Evolutionary conservation across 129 eudicot species (phyloP).

Genomic region (Tagetes erecta): DNA sequence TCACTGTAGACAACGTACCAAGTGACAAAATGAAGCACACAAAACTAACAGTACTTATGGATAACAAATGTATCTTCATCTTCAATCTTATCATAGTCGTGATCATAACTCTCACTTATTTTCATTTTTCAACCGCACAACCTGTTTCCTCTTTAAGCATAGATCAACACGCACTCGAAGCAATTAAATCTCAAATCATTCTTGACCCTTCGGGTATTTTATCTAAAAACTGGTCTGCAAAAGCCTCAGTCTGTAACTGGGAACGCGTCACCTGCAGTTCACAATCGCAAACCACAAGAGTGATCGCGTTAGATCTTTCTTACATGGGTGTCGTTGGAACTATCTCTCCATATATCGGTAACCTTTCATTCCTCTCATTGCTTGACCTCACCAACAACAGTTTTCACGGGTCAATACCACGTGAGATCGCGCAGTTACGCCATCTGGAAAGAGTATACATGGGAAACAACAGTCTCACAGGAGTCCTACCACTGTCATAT

Average conservation of each 20-base stretch:
- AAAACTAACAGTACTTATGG: neutral
- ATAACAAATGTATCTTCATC: conserved; percentile 15
- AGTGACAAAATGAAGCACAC: neutral
- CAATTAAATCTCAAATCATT: conserved; percentile 29
- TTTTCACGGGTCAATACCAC: conserved; percentile 36
- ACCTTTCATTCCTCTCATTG: conserved; percentile 38
- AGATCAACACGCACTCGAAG: conserved; percentile 42
- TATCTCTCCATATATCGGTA: conserved; percentile 38
- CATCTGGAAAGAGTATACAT: conserved; percentile 11
- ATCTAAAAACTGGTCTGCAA: conserved; percentile 37
- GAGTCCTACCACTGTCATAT: conserved; percentile 30
- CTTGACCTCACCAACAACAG: conserved; percentile 34
- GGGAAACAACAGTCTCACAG: conserved; percentile 27
- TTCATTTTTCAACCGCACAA: neutral
- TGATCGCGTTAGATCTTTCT: conserved; percentile 31
- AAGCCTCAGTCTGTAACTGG: conserved; percentile 37
- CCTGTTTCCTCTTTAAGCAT: neutral
- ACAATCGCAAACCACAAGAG: conserved; percentile 23
- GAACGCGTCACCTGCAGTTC: conserved; percentile 33
- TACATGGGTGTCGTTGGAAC: conserved; percentile 39
- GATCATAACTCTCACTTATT: neutral
- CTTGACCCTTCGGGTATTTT: conserved; percentile 21
- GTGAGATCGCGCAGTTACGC: conserved; percentile 21
- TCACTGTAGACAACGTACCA: neutral
- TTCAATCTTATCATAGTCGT: conserved; percentile 14